phyloP scores from a whole-genome alignment of 495 filamentous ascomycete genomes.

The Tricharina praecox region DNA sequence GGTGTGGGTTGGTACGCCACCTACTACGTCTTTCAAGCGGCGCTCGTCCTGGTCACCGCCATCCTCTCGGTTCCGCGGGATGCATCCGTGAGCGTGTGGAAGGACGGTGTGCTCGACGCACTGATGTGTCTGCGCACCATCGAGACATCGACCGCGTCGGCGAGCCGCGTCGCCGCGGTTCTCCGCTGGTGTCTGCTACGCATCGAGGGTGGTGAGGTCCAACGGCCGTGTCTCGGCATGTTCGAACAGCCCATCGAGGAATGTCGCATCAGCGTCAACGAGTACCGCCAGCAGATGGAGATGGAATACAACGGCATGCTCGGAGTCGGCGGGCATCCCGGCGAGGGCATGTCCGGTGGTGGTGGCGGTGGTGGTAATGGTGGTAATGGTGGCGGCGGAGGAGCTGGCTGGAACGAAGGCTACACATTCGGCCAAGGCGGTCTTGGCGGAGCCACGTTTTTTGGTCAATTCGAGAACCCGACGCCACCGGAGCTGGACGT shows the following conservation, averaged over 20 bases:
- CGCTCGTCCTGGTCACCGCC: slow-evolving; percentile 26
- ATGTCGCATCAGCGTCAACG: slow-evolving; percentile 1
- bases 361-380: background rate
- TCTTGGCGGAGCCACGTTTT: background rate
- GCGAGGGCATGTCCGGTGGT: background rate
- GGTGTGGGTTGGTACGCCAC: slow-evolving; percentile 26
- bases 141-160: background rate
- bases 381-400: background rate
- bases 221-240: slow-evolving; percentile 1
- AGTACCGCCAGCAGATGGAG: slow-evolving; percentile 5
- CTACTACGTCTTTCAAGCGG: slow-evolving; percentile 30
- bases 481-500: slow-evolving; percentile 3
- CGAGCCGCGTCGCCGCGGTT: background rate
- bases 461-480: slow-evolving; percentile 1
- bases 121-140: background rate
- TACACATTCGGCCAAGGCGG: background rate
- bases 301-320: slow-evolving; percentile 5
- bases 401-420: background rate
- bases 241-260: slow-evolving; percentile 1
- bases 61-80: slow-evolving; percentile 4
- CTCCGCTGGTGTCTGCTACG: slow-evolving; percentile 1
- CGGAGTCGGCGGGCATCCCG: background rate
- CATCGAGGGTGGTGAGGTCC: slow-evolving; percentile 2
- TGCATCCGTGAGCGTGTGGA: slow-evolving; percentile 1
- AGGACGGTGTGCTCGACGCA: slow-evolving; percentile 1